phyloP scores from a whole-genome alignment of 148 eudicot genomes.

The Dianthus caryophyllus region DNA sequence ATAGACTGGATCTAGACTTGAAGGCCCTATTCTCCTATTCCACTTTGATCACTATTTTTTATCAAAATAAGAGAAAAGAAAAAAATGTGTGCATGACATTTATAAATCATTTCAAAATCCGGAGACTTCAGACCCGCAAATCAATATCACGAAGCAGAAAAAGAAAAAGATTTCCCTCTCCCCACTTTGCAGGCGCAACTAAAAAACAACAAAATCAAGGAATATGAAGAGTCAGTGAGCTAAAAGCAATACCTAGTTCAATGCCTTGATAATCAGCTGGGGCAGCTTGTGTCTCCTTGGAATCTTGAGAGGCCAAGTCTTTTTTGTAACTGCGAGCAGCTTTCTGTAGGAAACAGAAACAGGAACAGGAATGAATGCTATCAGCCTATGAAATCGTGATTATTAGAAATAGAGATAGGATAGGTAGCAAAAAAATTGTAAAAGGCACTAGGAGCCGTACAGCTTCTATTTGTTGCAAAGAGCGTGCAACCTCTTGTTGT shows the following conservation, averaged over 20 bases:
- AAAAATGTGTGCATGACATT: too few species aligned
- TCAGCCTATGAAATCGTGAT: not conserved
- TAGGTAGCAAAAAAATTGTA: not conserved
- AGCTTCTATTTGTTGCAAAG: constrained; percentile 86
- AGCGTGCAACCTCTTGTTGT: constrained; percentile 57
- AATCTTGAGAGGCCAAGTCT: constrained; percentile 61
- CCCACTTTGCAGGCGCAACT: not conserved
- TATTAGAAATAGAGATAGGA: not conserved
- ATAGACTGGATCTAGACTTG: not conserved
- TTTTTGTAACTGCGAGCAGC: constrained; percentile 86
- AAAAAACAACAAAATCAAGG: not conserved
- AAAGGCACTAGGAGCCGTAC: constrained; percentile 33
- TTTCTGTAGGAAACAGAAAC: constrained; percentile 47
- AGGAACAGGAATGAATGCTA: not conserved
- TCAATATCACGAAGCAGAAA: not conserved
- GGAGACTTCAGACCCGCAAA: not conserved
- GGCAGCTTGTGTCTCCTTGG: constrained; percentile 52
- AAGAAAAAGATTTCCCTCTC: too few species aligned
- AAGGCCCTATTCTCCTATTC: not conserved
- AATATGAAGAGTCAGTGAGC: not conserved
- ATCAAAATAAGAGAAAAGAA: not conserved
- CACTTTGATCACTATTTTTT: not conserved
- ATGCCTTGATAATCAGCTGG: constrained; percentile 41
- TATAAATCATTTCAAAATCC: not conserved
- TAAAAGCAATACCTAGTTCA: constrained; percentile 36